Evolutionary conservation across 2,329 filamentous ascomycete genomes (phyloP), one percentile per base, ranked within the genome.

Genomic region (Corynespora cassiicola): DNA sequence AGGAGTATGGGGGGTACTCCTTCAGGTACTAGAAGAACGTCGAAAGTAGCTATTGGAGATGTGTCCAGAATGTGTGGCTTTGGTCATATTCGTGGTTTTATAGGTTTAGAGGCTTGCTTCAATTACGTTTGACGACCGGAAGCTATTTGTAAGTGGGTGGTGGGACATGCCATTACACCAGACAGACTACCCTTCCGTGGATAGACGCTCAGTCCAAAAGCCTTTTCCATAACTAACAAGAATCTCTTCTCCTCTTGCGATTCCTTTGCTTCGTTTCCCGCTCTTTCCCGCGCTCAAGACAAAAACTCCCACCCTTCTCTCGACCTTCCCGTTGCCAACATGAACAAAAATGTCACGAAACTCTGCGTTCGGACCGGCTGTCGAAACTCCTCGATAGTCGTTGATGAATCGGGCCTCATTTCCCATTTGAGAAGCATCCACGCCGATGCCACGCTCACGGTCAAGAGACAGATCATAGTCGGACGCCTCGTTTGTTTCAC

Each of bases 401-500:
- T 80, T 80, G 43, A 76, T 71, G 47, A 76, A 79, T 27, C 77
- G 65, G 4, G 73, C 71, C 49, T 79, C 76, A 47, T 79, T 79
- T 18, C 76, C 77, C 46, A 70, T 69, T 2, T 54, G 59, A 1
- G 69, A 68, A 4, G 75, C 76, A 50, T 80, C 77, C 7, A 79
- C 69, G 12, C 71, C 71, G 8, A 79, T 55, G 8, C 66, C 73
- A 6, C 73, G 50, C 3, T 79, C 74, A 15, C 75, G 67, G 54
- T 79, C 75, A 10, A 79, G 61, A 15, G 66, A 73, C 5, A 80
- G 63, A 47, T 80, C 77, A 56, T 80, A 79, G 54, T 77, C 69
- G 12, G 72, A 76, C 4, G 56, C 46, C 11, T 63, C 56, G 42
- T 79, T 69, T 20, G 54, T 61, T 30, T 73, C 64, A 39, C 52